Conservation (phyloP, 257 asterid genomes). For the Fraxinus anomala region DNA sequence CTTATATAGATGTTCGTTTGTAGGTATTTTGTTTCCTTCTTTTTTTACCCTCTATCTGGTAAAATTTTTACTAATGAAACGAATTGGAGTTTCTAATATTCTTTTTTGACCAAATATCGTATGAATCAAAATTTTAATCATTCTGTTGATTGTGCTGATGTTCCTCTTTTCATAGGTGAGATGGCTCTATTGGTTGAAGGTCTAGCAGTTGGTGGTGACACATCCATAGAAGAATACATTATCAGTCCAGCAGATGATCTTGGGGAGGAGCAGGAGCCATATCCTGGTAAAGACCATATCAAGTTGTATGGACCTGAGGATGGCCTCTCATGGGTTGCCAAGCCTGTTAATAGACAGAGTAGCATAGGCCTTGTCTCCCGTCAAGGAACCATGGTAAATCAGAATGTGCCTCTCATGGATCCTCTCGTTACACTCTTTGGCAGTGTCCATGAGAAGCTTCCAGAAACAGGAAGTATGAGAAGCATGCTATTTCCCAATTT, state of each 20-base stretch:
- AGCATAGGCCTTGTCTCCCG: slow-evolving; percentile 61
- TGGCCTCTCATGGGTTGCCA: slow-evolving; percentile 74
- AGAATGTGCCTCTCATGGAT: slow-evolving; percentile 58
- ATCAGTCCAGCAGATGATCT: slow-evolving; percentile 60
- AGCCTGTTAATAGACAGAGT: slow-evolving; percentile 64
- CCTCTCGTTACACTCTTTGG: slow-evolving; percentile 81
- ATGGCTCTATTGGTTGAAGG: slow-evolving; percentile 83
- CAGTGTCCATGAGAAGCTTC: slow-evolving; percentile 75
- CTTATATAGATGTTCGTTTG: no score
- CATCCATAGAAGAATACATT: slow-evolving; percentile 71
- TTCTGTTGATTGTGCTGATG: slow-evolving; percentile 6
- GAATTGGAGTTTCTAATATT: slow-evolving; percentile 4
- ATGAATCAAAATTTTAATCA: slow-evolving; percentile 2
- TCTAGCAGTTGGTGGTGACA: slow-evolving; percentile 63
- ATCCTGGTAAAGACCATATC: slow-evolving; percentile 41
- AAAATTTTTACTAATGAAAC: neutral
- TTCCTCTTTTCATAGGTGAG: slow-evolving; percentile 52
- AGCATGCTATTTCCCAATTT: slow-evolving; percentile 85
- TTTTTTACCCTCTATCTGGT: neutral
- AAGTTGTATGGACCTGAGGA: slow-evolving; percentile 70
- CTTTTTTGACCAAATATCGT: neutral
- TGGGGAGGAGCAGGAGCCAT: slow-evolving; percentile 48
- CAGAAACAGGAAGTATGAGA: slow-evolving; percentile 67
- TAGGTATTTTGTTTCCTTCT: neutral
- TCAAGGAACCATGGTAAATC: slow-evolving; percentile 64